Base-by-base conservation (phyloP, 1,284 basidiomycete species). In the Apiotrichum veenhuisii region DNA sequence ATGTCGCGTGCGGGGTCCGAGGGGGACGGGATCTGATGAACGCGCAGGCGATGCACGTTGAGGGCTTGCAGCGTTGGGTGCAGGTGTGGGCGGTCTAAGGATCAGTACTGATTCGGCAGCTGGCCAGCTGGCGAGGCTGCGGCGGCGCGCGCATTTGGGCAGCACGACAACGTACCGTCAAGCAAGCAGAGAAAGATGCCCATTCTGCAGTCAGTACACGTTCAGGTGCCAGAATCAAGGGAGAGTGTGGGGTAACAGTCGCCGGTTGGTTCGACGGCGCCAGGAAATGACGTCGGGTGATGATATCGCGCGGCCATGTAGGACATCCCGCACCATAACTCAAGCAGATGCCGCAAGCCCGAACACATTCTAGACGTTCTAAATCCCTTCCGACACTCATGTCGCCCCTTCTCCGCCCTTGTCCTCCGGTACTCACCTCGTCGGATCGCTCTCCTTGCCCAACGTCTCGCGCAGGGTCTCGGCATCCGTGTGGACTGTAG, bases 361-460 rank as follows among this genome's bases (percentile, higher is more conserved):
- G 9, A 34, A 9, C 33, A 14, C 33, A 34, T 14, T 34, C n/a
- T n/a, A n/a, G n/a, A n/a, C n/a, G n/a, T n/a, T n/a, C n/a, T n/a
- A n/a, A n/a, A n/a, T n/a, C n/a, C 36, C 36, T 37, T 11, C 38
- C 17, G 38, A 14, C n/a, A 3, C 15, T 14, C 36, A 7, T 20
- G 7, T 20, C n/a, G n/a, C n/a, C 20, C 38, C 18, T 7, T 3
- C 3, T 40, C 38, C 15, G 7, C 15, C 5, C 36, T 14, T 5
- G 4, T 17, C 36, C 36, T 38, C 1, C 15, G 15, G 17, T 38
- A 20, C 40, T 9, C n/a, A 41, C 40, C 40, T 20, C 20, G 40
- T 20, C 7, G 66, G 67, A 64, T 69, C 65, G 18, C 53, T 52
- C 25, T 59, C 65, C 46, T 57, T 61, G 3, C 65, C 65, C 48